phyloP scores from a whole-genome alignment of 768 basidiomycete genomes.

The Leccinum rimulosum region DNA sequence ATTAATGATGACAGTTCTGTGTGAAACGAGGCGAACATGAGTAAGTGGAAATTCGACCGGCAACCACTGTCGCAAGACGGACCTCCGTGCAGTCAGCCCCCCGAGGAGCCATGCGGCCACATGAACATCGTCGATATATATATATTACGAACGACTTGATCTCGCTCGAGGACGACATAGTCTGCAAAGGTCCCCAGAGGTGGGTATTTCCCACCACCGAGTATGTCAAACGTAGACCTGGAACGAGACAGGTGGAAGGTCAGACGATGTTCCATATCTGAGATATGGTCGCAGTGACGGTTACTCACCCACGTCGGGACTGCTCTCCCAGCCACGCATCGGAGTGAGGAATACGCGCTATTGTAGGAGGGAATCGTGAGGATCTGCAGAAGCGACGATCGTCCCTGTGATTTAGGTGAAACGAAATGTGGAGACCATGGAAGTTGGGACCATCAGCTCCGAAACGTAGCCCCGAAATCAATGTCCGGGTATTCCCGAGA shows the following conservation, averaged over 20 bases:
- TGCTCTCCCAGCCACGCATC: conserved; percentile 67
- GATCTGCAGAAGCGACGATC: conserved; percentile 58
- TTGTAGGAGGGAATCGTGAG: conserved; percentile 54
- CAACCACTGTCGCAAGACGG: conserved; percentile 7
- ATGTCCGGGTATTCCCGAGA: conserved; percentile 38
- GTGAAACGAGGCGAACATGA: neutral
- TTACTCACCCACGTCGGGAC: conserved; percentile 54
- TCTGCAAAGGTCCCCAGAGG: conserved; percentile 73
- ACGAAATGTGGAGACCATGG: neutral
- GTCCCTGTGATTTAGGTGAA: conserved; percentile 36
- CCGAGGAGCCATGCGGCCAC: conserved; percentile 76
- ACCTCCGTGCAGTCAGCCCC: conserved; percentile 86
- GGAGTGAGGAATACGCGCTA: conserved; percentile 76
- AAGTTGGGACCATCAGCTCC: conserved; percentile 38
- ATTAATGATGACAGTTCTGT: conserved; percentile 67
- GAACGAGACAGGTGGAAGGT: neutral
- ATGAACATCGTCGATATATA: conserved; percentile 68
- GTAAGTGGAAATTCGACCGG: neutral
- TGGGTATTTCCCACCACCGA: conserved; percentile 57
- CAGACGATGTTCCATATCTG: neutral
- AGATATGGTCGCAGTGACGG: neutral
- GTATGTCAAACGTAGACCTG: conserved; percentile 52
- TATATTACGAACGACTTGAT: conserved; percentile 59
- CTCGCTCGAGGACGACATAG: conserved; percentile 72
- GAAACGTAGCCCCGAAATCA: conserved; percentile 50